Base-by-base conservation (phyloP, 2,329 filamentous ascomycete species). In the Scedosporium dehoogii region DNA sequence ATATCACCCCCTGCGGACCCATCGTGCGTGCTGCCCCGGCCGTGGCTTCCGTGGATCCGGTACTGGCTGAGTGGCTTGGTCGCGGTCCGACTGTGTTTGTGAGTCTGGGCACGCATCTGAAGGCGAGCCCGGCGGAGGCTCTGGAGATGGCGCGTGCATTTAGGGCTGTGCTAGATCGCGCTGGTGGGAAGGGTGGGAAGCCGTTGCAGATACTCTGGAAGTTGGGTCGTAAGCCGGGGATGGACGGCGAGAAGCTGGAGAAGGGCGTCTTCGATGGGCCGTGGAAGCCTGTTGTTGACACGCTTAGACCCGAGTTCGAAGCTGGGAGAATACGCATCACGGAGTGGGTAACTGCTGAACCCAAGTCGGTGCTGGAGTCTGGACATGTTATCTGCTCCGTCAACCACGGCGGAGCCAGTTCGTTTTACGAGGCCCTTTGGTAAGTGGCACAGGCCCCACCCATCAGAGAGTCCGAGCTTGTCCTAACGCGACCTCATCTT, bases 371-470 rank as follows among this genome's bases (percentile, higher is more conserved):
- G 4, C 66, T 81, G 5, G 66, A 72, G 29, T 73, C 71, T 3
- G 75, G 75, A 0, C 66, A 72, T 16, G 67, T 81, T 4, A 68
- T 71, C 2, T 76, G 74, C 27, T 72, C 75, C 9, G 70, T 81
- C 2, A 74, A 79, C 60, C 78, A 81, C 63, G 79, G 79, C 6
- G 79, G 78, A 3, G 75, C 78, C 0, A 80, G 77, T 62, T 79
- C 76, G 0, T 76, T 72, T 65, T 69, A 73, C 41, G 75, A 77
- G 62, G 73, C 74, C 0, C 56, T 75, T 9, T 67, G 68, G 74
- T 74, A 67, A 65, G 73, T n/a, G n/a, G n/a, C n/a, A 70, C 60
- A 23, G n/a, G 2, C 23, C 3, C 5, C 59, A 33, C 44, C 57
- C 4, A 9, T 12, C 7, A n/a, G 14, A 55, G n/a, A 29, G 18